Evolutionary conservation across 176 grass and related monocot species (phyloP), one percentile per base, ranked within the genome.

Genomic region (Triticum urartu): DNA sequence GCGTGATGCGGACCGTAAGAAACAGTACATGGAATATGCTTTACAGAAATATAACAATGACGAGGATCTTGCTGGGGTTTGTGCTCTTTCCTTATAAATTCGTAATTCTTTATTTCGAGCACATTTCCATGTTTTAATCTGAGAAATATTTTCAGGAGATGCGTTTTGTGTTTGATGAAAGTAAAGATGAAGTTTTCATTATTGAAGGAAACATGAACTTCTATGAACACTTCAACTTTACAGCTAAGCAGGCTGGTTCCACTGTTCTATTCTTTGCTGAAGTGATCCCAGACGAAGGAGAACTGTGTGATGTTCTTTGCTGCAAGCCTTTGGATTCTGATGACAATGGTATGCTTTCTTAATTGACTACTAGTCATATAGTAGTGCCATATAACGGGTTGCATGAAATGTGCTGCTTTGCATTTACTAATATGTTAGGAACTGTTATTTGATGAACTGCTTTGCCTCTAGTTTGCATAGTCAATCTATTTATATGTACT

Each of bases 211-310:
- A 13, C 14, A 7, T 45, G n/a, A 14, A 32, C 7, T 32, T 18
- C 43, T 75, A 52, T 75, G 25, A 52, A 18, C 43, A 75, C 48
- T 75, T 75, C 72, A 75, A 75, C 72, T 75, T 75, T 26, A 50
- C 14, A 52, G 42, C 72, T 75, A 75, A 75, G 24, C 25, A 75
- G 43, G 43, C 72, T 52, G 72, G 25, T 20, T 75, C 72, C 43
- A 17, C 14, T 0, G 24, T 75, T 75, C 45, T 52, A 30, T 75
- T 75, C 32, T 75, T 75, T 52, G 72, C 72, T 32, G 72, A 75
- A 52, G 43, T 75, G 13, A 15, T 18, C 11, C 72, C 14, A 50
- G 12, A 48, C 7, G 4, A 14, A 75, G 72, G 48, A 17, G 1
- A 45, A 32, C 1, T 18, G 48, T 75, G 72, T 32, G 15, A 75